phyloP scores from a whole-genome alignment of 2,329 filamentous ascomycete genomes.

The Epichloe glyceriae region DNA sequence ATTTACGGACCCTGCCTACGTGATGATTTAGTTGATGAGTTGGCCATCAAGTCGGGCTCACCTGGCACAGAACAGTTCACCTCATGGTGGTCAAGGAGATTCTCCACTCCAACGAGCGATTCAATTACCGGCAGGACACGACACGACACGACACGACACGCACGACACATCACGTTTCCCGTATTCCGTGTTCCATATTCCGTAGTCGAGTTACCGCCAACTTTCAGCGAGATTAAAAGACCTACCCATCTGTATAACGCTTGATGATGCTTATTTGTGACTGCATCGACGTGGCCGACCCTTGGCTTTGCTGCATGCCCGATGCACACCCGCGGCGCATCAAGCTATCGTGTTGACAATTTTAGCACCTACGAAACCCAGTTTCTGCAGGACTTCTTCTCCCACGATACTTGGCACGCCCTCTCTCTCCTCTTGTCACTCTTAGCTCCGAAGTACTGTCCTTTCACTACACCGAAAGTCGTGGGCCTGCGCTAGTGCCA shows the following conservation, averaged over 20 bases:
- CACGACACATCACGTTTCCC: too few relatives aligned
- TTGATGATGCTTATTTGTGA: neutral
- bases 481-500: neutral
- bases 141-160: too few relatives aligned
- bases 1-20: neutral
- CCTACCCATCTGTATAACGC: too few relatives aligned
- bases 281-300: neutral
- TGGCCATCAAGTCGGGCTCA: neutral
- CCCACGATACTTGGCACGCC: neutral
- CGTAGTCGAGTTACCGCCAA: neutral
- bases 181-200: neutral
- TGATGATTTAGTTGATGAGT: neutral
- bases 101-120: neutral
- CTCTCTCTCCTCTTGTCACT: neutral
- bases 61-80: neutral
- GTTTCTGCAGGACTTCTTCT: neutral
- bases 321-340: neutral
- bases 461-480: neutral
- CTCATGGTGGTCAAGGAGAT: neutral
- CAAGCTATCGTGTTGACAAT: neutral
- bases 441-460: neutral
- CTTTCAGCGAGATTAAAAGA: neutral
- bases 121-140: neutral
- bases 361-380: neutral
- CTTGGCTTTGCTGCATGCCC: neutral